A percentile compares a stretch with the other conserved stretches of the same genome.
These are phyloP conservation scores for Aspergillus hortae DNA, from an alignment of 2,329 filamentous ascomycete genomes.

Conservation along the genomic window DNA sequence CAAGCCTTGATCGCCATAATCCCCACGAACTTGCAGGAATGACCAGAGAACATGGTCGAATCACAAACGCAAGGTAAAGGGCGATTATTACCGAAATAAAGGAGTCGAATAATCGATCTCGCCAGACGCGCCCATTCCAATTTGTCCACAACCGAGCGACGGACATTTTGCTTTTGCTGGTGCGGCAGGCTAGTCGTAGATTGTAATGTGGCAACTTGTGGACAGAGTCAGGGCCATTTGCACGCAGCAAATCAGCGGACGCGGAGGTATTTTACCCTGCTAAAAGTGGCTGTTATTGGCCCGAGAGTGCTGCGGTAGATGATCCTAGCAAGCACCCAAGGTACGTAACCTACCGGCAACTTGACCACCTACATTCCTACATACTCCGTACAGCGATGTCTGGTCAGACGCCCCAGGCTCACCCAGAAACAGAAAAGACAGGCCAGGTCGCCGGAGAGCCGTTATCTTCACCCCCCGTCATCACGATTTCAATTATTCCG, in stretches of 20 bases:
- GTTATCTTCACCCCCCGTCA: neutral
- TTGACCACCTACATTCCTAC: neutral
- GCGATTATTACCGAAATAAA: neutral
- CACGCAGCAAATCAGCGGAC: constrained; percentile 13
- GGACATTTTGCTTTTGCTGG: constrained; percentile 10
- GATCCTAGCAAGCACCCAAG: constrained; percentile 10
- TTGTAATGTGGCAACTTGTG: constrained; percentile 14
- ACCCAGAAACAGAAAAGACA: too few species aligned
- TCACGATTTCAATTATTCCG: neutral
- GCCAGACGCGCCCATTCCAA: neutral
- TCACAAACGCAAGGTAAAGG: neutral
- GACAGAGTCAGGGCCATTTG: constrained; percentile 7
- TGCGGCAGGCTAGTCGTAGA: constrained; percentile 6
- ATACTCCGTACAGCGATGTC: too few species aligned
- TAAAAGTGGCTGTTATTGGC: constrained; percentile 10
- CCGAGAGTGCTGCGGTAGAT: constrained; percentile 5
- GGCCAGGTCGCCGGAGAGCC: too few species aligned
- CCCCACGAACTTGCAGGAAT: neutral
- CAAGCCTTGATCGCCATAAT: too few species aligned
- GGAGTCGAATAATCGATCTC: neutral
- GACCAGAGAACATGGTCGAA: neutral
- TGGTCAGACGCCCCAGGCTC: too few species aligned
- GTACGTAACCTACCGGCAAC: constrained; percentile 6
- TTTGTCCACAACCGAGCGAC: constrained; percentile 3
- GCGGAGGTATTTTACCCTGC: constrained; percentile 6